A percentile compares a stretch with the other conserved stretches of the same genome.
phyloP scores from a whole-genome alignment of 1,284 basidiomycete species.

The Heliocybe sulcata region DNA sequence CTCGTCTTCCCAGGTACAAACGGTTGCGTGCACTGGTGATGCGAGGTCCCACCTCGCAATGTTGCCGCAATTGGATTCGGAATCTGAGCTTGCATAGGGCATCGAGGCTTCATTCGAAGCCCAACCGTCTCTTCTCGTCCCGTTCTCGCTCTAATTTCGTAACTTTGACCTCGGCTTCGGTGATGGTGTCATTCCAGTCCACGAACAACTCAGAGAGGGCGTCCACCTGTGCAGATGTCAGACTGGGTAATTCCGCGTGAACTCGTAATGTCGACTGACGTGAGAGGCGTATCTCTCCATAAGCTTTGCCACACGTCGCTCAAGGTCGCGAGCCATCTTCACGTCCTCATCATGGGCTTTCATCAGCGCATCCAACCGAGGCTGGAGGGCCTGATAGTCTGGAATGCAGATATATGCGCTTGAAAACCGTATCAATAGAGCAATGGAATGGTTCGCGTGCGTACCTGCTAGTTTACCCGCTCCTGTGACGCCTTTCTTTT shows the following conservation, averaged over 20 bases:
- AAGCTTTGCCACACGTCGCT: conserved; percentile 53
- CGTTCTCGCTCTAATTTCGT: conserved; percentile 49
- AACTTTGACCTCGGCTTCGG: conserved; percentile 52
- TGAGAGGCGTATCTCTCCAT: conserved; percentile 64
- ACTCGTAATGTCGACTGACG: conserved; percentile 29
- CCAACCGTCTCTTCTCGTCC: conserved; percentile 48
- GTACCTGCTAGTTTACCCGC: conserved; percentile 63
- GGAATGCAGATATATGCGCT: not conserved
- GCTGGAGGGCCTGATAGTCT: conserved; percentile 59
- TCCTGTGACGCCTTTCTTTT: conserved; percentile 60
- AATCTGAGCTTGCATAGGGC: too few relatives aligned
- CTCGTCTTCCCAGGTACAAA: too few relatives aligned
- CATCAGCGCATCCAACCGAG: conserved; percentile 52
- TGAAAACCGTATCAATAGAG: not conserved
- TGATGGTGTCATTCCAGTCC: conserved; percentile 69
- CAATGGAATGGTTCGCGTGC: conserved; percentile 10
- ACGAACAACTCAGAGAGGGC: conserved; percentile 74
- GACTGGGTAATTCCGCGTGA: not conserved
- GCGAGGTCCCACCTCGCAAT: too few relatives aligned
- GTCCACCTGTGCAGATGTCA: conserved; percentile 46
- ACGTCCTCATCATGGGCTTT: conserved; percentile 53
- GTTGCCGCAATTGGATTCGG: too few relatives aligned
- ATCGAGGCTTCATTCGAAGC: conserved; percentile 34
- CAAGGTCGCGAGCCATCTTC: conserved; percentile 44
- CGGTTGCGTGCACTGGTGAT: too few relatives aligned